These are phyloP conservation scores for Pseudogymnoascus sp. DNA, from an alignment of 2,329 filamentous ascomycete species.

Conservation along the genomic window DNA sequence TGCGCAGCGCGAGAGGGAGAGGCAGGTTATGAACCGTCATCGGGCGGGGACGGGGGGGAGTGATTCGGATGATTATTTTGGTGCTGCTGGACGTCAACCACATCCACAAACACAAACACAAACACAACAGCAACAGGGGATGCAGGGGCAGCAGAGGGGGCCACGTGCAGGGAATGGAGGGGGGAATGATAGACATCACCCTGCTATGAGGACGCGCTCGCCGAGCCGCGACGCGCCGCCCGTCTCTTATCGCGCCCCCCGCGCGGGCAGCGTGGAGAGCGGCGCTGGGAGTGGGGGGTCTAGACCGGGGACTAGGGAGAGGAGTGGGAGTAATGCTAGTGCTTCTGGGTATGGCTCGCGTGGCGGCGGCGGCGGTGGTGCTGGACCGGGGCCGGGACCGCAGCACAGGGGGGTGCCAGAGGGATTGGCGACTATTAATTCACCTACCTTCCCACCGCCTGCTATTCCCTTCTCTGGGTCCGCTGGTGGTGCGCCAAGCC, in stretches of 20 bases:
- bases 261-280: background rate
- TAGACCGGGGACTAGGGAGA: background rate
- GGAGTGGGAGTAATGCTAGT: background rate
- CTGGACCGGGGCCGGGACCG: background rate
- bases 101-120: no score
- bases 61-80: background rate
- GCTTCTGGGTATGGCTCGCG: background rate
- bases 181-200: background rate
- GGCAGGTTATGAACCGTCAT: slow-evolving; percentile 21
- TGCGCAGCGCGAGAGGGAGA: slow-evolving; percentile 25
- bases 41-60: slow-evolving; percentile 12
- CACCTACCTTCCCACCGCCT: slow-evolving; percentile 17
- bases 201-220: background rate
- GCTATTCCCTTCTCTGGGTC: slow-evolving; percentile 15
- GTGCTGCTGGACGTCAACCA: background rate
- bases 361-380: background rate
- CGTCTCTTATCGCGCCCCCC: background rate
- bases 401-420: background rate
- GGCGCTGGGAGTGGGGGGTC: background rate
- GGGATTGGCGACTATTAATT: slow-evolving; percentile 18
- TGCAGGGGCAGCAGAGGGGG: background rate
- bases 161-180: background rate
- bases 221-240: background rate
- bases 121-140: background rate
- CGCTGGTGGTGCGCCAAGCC: background rate